phyloP scores from a whole-genome alignment of 306 rosid species.

The Pachyrhizus erosus region DNA sequence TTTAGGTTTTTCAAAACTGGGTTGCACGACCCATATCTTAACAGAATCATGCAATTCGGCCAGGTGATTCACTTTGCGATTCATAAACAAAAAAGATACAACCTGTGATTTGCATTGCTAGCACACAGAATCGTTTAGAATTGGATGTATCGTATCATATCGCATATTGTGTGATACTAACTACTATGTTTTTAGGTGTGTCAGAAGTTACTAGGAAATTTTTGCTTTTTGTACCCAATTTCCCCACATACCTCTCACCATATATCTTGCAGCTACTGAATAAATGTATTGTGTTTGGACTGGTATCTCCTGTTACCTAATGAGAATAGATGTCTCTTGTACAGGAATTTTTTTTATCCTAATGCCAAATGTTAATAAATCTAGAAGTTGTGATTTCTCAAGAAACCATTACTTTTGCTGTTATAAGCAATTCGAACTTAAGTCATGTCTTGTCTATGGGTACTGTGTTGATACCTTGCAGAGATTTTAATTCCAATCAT shows the following conservation, averaged over 20 bases:
- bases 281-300: background rate
- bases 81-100: too few species aligned
- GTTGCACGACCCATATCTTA: too few species aligned
- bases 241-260: background rate
- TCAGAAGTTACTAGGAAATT: background rate
- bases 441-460: constrained; percentile 4
- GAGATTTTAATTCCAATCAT: background rate
- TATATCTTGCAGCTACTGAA: background rate
- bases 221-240: background rate
- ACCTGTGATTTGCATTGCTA: too few species aligned
- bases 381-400: background rate
- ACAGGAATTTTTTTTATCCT: background rate
- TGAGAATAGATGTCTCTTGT: background rate
- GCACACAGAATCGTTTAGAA: too few species aligned
- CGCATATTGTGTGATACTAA: too few species aligned
- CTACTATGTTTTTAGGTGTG: too few species aligned
- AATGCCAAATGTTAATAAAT: background rate
- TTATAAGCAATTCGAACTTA: background rate
- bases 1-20: too few species aligned
- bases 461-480: background rate
- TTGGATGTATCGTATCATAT: too few species aligned
- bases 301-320: background rate
- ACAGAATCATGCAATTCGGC: too few species aligned
- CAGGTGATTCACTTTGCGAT: too few species aligned
- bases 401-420: background rate